Evolutionary conservation across 441 rosid species (phyloP).

Genomic region (Populus hybrid): DNA sequence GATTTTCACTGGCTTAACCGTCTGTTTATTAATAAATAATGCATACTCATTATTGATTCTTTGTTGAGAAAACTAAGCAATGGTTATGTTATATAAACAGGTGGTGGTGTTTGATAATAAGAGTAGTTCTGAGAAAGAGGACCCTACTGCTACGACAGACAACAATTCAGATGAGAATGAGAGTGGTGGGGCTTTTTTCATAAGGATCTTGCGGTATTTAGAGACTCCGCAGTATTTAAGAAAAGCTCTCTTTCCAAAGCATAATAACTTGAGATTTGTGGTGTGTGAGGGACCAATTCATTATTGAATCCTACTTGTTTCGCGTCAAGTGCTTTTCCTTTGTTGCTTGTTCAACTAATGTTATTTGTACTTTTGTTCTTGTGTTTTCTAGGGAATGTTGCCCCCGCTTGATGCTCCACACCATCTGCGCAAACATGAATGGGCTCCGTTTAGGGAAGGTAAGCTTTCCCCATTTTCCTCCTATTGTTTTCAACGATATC

Average conservation of each 20-base stretch:
- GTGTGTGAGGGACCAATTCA: conserved; percentile 26
- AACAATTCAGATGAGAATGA: conserved; percentile 48
- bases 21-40: neutral
- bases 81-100: conserved; percentile 31
- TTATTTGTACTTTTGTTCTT: neutral
- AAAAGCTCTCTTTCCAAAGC: conserved; percentile 81
- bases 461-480: neutral
- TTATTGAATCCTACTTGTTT: neutral
- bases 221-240: conserved; percentile 96
- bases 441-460: conserved; percentile 93
- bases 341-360: conserved; percentile 1
- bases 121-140: conserved; percentile 35
- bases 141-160: conserved; percentile 16
- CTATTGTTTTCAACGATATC: neutral
- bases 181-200: conserved; percentile 76
- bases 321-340: conserved; percentile 3
- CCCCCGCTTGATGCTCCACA: conserved; percentile 99
- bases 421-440: conserved; percentile 94
- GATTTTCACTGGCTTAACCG: neutral
- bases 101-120: conserved; percentile 85
- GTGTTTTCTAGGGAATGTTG: conserved; percentile 61
- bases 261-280: conserved; percentile 77
- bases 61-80: neutral
- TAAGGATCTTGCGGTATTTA: conserved; percentile 74
- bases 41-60: neutral